phyloP scores from a whole-genome alignment of 148 eudicot genomes.

The Cornus controversa region DNA sequence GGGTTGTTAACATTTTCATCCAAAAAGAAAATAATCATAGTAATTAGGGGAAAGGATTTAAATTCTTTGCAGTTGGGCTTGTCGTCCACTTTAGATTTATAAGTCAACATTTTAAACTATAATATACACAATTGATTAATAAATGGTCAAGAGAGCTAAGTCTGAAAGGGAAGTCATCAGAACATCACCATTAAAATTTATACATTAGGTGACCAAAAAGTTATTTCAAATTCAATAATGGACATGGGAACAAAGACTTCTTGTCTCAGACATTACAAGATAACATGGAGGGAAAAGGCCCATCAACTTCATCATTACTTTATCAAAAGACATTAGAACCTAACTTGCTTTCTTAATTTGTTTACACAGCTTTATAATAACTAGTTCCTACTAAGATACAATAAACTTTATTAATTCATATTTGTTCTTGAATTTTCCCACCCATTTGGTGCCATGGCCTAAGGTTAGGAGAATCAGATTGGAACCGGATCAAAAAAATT shows the following conservation, averaged over 20 bases:
- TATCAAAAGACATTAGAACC: neutral
- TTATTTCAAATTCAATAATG: conserved; percentile 4
- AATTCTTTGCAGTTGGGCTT: too few species aligned
- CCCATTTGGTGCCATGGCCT: conserved; percentile 9
- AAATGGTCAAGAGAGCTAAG: neutral
- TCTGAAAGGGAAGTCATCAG: neutral
- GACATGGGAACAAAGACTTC: conserved; percentile 7
- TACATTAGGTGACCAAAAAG: conserved; percentile 12
- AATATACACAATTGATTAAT: neutral
- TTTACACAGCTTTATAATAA: neutral
- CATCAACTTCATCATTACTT: conserved; percentile 5
- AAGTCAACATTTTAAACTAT: too few species aligned
- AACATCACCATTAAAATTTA: conserved; percentile 1
- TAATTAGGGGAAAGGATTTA: too few species aligned
- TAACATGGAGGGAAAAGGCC: neutral
- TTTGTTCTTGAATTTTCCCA: neutral
- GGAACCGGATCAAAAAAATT: neutral
- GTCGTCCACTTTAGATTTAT: too few species aligned
- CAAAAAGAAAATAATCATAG: too few species aligned
- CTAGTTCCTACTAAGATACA: neutral
- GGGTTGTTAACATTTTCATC: too few species aligned
- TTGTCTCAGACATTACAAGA: neutral
- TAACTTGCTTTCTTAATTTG: neutral
- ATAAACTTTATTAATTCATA: conserved; percentile 19
- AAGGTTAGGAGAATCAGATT: conserved; percentile 15